phyloP scores from a whole-genome alignment of 345 rosid species.

The Raphanus raphanistrum region DNA sequence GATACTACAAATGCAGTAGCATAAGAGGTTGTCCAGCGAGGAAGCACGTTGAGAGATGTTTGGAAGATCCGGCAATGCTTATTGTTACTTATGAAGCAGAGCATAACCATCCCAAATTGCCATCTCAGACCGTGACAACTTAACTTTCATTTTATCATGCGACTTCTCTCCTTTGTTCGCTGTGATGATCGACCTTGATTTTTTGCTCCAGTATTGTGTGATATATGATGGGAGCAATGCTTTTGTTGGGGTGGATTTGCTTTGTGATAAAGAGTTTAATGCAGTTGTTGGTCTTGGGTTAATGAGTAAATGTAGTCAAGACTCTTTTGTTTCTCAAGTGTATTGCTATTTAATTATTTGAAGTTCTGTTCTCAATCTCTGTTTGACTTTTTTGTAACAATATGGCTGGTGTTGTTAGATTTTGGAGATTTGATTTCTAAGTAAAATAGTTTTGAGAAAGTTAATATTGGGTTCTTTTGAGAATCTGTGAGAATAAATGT shows the following conservation, averaged over 20 bases:
- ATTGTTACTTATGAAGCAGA: constrained; percentile 94
- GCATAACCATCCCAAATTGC: constrained; percentile 75
- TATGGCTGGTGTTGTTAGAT: not conserved
- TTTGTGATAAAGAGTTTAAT: not conserved
- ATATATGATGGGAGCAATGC: constrained; percentile 10
- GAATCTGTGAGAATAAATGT: not conserved
- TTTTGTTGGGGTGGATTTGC: constrained; percentile 8
- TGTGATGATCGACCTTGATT: not conserved
- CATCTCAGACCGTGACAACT: constrained; percentile 64
- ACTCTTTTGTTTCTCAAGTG: constrained; percentile 7
- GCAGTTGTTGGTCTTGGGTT: constrained; percentile 12
- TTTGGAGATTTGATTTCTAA: not conserved
- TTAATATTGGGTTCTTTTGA: not conserved
- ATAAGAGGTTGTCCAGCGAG: constrained; percentile 99
- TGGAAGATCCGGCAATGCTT: constrained; percentile 92
- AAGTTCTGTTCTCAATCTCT: not conserved
- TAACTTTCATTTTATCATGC: constrained; percentile 32
- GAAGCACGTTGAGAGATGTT: constrained; percentile 96
- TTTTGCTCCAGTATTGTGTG: constrained; percentile 21
- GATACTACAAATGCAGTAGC: constrained; percentile 98
- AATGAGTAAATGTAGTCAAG: constrained; percentile 10
- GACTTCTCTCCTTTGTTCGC: not conserved
- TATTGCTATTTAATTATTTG: constrained; percentile 2
- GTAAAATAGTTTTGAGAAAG: not conserved
- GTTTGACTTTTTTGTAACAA: not conserved